Conservation (phyloP, 2,329 filamentous ascomycete species). For the Hymenoscyphus fructigenus region DNA sequence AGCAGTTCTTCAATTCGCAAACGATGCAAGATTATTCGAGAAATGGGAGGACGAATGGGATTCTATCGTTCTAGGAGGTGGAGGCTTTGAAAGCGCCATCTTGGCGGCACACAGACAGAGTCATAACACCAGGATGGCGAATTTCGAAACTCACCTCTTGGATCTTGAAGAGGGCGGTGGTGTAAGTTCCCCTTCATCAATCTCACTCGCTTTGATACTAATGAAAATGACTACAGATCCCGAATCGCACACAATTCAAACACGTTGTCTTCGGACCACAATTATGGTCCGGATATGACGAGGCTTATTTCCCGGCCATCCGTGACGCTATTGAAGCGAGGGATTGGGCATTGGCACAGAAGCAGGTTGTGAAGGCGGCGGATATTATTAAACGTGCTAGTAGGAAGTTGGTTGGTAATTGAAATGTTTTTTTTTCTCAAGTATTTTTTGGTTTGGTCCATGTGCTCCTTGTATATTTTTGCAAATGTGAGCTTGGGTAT, state of each 20-base stretch:
- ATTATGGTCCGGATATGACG: slow-evolving; percentile 68
- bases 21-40: slow-evolving; percentile 64
- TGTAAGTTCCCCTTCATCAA: slow-evolving; percentile 55
- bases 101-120: slow-evolving; percentile 66
- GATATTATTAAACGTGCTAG: slow-evolving; percentile 62
- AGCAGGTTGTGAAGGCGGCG: slow-evolving; percentile 70
- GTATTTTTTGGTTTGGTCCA: not conserved
- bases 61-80: slow-evolving; percentile 64
- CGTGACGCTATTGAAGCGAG: slow-evolving; percentile 72
- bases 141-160: slow-evolving; percentile 79
- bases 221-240: slow-evolving; percentile 54
- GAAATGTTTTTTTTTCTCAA: not conserved
- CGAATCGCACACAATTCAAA: slow-evolving; percentile 88
- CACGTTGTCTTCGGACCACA: slow-evolving; percentile 87
- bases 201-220: not conserved
- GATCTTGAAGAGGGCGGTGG: slow-evolving; percentile 72
- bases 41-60: slow-evolving; percentile 80
- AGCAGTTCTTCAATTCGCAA: slow-evolving; percentile 60
- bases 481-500: too few species aligned
- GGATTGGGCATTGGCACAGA: slow-evolving; percentile 68
- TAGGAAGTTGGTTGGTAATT: slow-evolving; percentile 33
- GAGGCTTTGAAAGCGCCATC: slow-evolving; percentile 72
- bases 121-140: slow-evolving; percentile 76
- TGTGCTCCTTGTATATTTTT: too few species aligned
- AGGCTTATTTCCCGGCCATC: slow-evolving; percentile 77